Percentiles rank a stretch among this genome's conserved stretches.
Conservation (phyloP, 192 early-diverging fungal species). For the Cetraspora pellucida region DNA sequence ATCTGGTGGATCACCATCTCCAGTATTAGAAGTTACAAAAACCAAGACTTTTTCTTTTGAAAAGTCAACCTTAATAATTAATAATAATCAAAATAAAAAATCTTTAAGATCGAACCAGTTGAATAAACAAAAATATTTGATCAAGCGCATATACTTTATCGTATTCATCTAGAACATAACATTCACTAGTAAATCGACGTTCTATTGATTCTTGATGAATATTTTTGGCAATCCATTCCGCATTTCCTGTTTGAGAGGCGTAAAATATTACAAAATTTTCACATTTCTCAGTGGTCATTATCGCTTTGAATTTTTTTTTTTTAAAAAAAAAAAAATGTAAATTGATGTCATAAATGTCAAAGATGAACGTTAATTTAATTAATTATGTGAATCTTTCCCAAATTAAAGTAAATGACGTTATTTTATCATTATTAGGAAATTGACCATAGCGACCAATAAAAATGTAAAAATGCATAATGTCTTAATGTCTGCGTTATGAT, state of each 20-base stretch:
- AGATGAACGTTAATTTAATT: too few relatives aligned
- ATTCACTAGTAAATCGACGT: slow-evolving; percentile 68
- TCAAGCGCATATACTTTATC: slow-evolving; percentile 51
- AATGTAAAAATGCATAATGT: too few relatives aligned
- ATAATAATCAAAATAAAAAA: not conserved
- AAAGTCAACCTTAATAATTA: slow-evolving; percentile 41
- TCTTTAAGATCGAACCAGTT: not conserved
- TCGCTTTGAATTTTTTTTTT: not conserved
- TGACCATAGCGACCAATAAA: too few relatives aligned
- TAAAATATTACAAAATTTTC: slow-evolving; percentile 59
- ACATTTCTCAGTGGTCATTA: slow-evolving; percentile 7
- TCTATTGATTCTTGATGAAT: slow-evolving; percentile 73
- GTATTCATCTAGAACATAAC: slow-evolving; percentile 74
- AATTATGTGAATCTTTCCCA: too few relatives aligned
- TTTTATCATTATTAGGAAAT: too few relatives aligned
- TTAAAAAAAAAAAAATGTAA: not conserved
- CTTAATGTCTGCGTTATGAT: too few relatives aligned
- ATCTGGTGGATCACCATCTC: slow-evolving; percentile 96
- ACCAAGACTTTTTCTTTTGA: slow-evolving; percentile 61
- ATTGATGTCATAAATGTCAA: too few relatives aligned
- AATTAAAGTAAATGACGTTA: too few relatives aligned
- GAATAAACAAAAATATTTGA: not conserved
- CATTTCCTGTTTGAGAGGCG: slow-evolving; percentile 94
- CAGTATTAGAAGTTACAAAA: slow-evolving; percentile 88
- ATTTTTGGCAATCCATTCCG: slow-evolving; percentile 89